These are phyloP conservation scores for Penicillium longicatenatum DNA, from an alignment of 495 filamentous ascomycete species.

Conservation along the genomic window DNA sequence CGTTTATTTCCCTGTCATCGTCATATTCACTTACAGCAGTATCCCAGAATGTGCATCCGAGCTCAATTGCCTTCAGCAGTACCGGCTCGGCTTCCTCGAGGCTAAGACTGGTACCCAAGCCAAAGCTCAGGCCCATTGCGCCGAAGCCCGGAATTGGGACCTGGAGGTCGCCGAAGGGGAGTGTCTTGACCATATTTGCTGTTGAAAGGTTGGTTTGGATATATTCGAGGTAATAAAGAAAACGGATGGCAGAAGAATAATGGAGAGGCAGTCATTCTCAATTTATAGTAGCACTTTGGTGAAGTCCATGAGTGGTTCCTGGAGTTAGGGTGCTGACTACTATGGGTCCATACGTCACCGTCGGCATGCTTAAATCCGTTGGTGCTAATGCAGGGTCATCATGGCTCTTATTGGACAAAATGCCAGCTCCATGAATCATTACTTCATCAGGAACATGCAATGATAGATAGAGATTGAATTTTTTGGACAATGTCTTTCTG, in stretches of 20 bases:
- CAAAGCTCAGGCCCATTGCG: slow-evolving; percentile 49
- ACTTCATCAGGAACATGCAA: too few relatives aligned
- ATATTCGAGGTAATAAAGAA: background rate
- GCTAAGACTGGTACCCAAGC: slow-evolving; percentile 42
- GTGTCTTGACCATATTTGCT: slow-evolving; percentile 43
- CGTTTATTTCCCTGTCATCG: background rate
- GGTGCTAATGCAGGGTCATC: background rate
- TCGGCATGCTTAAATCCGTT: background rate
- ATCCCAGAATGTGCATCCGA: slow-evolving; percentile 57
- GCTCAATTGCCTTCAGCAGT: slow-evolving; percentile 49
- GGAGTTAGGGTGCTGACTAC: background rate
- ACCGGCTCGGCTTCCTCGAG: slow-evolving; percentile 53
- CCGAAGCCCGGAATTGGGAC: slow-evolving; percentile 48
- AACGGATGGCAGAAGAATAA: too few relatives aligned
- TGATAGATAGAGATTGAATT: too few relatives aligned
- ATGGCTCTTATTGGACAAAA: background rate
- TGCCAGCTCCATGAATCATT: too few relatives aligned
- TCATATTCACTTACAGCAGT: slow-evolving; percentile 40
- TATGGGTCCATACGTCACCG: background rate
- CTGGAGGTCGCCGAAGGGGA: slow-evolving; percentile 42
- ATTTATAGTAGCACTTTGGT: background rate
- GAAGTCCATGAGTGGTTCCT: background rate
- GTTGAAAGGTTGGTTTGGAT: background rate
- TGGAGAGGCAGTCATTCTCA: too few relatives aligned
- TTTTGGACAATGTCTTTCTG: too few relatives aligned